Conservation (phyloP, 1,284 basidiomycete species). For the Limonomyces culmigenus region DNA sequence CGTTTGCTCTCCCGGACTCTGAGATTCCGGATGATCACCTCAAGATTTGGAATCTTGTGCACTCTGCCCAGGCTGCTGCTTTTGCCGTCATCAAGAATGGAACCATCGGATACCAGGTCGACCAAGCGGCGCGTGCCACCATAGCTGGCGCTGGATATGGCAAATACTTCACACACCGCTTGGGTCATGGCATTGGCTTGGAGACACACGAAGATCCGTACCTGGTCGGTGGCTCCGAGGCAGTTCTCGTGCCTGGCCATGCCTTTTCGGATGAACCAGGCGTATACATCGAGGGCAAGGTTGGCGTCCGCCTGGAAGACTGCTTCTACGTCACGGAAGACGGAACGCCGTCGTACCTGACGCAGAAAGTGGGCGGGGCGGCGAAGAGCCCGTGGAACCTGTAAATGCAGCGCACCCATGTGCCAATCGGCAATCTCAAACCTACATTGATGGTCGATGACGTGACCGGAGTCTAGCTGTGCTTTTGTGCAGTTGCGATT, state of each 20-base stretch:
- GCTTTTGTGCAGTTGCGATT: too few relatives aligned
- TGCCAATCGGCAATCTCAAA: too few relatives aligned
- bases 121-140: constrained; percentile 43
- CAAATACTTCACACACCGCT: constrained; percentile 62
- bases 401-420: constrained; percentile 11
- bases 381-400: constrained; percentile 34
- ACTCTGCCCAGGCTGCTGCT: constrained; percentile 44
- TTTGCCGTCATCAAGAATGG: constrained; percentile 23
- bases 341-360: constrained; percentile 39
- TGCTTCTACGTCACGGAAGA: constrained; percentile 53
- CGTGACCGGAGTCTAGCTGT: too few relatives aligned
- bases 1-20: constrained; percentile 46
- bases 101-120: constrained; percentile 36
- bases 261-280: constrained; percentile 77
- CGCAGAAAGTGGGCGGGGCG: constrained; percentile 42
- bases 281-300: constrained; percentile 62
- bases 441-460: too few relatives aligned
- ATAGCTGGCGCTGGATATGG: constrained; percentile 31
- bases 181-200: constrained; percentile 72
- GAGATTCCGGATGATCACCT: constrained; percentile 35
- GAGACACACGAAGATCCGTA: constrained; percentile 75
- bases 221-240: constrained; percentile 48
- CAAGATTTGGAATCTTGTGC: constrained; percentile 53
- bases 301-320: constrained; percentile 70
- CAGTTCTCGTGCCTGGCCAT: constrained; percentile 43